Evolutionary conservation across 2,329 filamentous ascomycete species (phyloP).

Genomic region (Lasiodiplodia gonubiensis): DNA sequence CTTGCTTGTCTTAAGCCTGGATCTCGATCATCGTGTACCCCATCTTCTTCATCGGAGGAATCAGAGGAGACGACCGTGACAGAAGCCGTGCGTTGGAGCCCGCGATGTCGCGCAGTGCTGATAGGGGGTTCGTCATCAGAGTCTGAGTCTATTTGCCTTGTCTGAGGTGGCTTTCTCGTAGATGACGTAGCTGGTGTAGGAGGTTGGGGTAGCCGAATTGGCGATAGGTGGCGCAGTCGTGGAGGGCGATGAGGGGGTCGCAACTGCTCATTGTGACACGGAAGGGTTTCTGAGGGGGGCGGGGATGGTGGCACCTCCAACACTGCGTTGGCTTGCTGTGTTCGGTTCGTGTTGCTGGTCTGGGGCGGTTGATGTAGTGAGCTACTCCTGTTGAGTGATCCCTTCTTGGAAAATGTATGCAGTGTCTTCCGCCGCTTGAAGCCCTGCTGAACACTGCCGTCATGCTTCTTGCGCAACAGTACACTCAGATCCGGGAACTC

Average conservation of each 20-base stretch:
- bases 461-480: conserved; percentile 31
- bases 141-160: neutral
- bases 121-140: conserved; percentile 26
- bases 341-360: neutral
- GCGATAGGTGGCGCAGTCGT: conserved; percentile 23
- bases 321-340: conserved; percentile 33
- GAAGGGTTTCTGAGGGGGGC: conserved; percentile 44
- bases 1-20: conserved; percentile 43
- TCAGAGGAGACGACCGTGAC: conserved; percentile 18
- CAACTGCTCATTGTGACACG: neutral
- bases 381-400: conserved; percentile 18
- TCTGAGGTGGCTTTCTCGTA: neutral
- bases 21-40: conserved; percentile 39
- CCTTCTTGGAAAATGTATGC: conserved; percentile 23
- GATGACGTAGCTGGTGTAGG: conserved; percentile 32
- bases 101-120: conserved; percentile 9
- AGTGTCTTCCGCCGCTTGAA: conserved; percentile 33
- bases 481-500: conserved; percentile 38
- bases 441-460: conserved; percentile 30
- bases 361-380: conserved; percentile 6
- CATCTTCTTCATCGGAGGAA: conserved; percentile 32
- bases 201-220: conserved; percentile 11
- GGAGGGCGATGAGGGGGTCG: conserved; percentile 17
- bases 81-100: neutral
- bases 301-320: conserved; percentile 52